Evolutionary conservation across 768 basidiomycete genomes (phyloP).

Genomic region (Podaxis sp.): DNA sequence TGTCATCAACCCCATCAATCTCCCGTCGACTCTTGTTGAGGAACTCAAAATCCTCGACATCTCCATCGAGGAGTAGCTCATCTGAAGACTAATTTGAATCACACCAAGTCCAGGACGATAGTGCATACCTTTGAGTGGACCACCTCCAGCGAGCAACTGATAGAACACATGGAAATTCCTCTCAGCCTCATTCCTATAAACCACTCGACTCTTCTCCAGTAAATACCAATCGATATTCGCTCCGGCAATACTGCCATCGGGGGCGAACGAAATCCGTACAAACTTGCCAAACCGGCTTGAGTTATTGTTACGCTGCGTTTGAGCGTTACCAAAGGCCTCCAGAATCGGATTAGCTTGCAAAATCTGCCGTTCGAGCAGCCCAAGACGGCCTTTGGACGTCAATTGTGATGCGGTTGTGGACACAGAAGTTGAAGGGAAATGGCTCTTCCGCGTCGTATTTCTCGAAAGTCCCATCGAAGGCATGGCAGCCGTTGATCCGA

Average conservation of each 20-base stretch:
- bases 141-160: constrained; percentile 80
- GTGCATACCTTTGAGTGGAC: constrained; percentile 59
- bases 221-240: constrained; percentile 99
- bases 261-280: constrained; percentile 90
- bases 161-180: constrained; percentile 97
- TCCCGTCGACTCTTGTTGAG: constrained; percentile 85
- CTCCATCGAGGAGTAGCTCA: constrained; percentile 66
- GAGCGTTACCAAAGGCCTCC: constrained; percentile 98
- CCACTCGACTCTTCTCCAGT: constrained; percentile 94
- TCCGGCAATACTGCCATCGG: constrained; percentile 91
- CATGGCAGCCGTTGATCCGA: constrained; percentile 52
- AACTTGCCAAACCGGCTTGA: constrained; percentile 99
- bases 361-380: constrained; percentile 92
- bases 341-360: constrained; percentile 96
- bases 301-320: constrained; percentile 97
- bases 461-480: constrained; percentile 68
- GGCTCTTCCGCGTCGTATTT: constrained; percentile 54
- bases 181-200: constrained; percentile 82
- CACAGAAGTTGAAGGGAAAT: constrained; percentile 37
- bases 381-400: constrained; percentile 70
- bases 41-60: constrained; percentile 82
- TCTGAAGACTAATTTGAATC: constrained; percentile 36
- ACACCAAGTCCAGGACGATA: neutral
- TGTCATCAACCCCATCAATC: constrained; percentile 94
- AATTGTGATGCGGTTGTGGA: constrained; percentile 40